Percentiles rank a stretch among this genome's conserved stretches.
phyloP scores from a whole-genome alignment of 495 filamentous ascomycete genomes.

The Tetracladium setigerum region DNA sequence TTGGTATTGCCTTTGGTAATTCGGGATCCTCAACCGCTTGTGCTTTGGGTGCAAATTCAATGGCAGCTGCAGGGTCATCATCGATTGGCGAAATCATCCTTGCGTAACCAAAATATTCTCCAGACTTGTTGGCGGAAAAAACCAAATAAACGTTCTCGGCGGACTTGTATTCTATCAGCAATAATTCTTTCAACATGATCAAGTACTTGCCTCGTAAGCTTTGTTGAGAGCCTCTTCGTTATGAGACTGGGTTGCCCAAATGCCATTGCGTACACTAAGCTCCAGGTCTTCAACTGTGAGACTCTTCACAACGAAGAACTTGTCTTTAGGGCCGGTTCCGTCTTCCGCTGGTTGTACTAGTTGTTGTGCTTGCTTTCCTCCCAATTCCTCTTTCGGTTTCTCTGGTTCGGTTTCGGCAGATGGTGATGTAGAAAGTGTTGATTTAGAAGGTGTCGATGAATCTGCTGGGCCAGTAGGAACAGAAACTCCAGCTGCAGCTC shows the following conservation, averaged over 20 bases:
- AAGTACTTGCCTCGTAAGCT: constrained; percentile 65
- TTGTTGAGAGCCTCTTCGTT: constrained; percentile 80
- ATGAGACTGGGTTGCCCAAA: constrained; percentile 93
- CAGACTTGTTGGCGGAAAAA: constrained; percentile 97
- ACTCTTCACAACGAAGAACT: constrained; percentile 92
- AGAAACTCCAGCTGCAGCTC: constrained; percentile 40
- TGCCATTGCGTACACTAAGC: constrained; percentile 74
- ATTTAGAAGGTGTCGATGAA: constrained; percentile 15
- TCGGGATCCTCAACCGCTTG: constrained; percentile 52
- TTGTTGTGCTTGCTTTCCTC: not conserved
- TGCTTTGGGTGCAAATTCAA: constrained; percentile 54
- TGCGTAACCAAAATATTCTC: constrained; percentile 95
- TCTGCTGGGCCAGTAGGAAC: constrained; percentile 49
- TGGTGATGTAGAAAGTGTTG: constrained; percentile 16
- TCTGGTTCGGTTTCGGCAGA: constrained; percentile 11
- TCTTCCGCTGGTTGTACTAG: constrained; percentile 3
- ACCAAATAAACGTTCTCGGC: constrained; percentile 89
- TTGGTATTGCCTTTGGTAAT: constrained; percentile 66
- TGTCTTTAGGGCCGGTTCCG: constrained; percentile 40
- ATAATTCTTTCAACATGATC: not conserved
- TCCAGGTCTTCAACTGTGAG: constrained; percentile 92
- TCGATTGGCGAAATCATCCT: constrained; percentile 83
- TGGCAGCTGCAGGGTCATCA: constrained; percentile 60
- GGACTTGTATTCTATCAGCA: constrained; percentile 35
- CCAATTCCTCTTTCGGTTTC: constrained; percentile 18